Evolutionary conservation across 768 basidiomycete genomes (phyloP), one percentile per base, ranked within the genome.

Genomic region (Tricholoma bakamatsutake): DNA sequence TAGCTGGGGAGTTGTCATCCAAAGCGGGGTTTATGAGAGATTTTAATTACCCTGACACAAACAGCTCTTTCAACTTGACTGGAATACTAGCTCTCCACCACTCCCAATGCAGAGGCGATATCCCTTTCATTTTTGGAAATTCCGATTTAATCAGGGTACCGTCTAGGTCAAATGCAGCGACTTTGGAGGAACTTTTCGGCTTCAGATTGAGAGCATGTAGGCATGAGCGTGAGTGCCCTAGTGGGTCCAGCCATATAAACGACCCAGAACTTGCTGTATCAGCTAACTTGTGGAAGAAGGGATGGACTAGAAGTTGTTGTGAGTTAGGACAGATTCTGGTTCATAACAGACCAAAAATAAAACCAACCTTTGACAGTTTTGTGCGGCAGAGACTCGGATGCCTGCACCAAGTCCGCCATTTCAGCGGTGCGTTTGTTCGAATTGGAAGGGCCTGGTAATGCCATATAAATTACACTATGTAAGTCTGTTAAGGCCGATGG

Each of bases 151-250:
- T 93, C 57, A 95, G 62, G 0, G 92, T 94, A 2, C 90, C 92
- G 65, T 97, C 94, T 21, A 97, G 73, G 67, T 97, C 94, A 59
- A 94, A 89, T 11, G 84, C 80, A 9, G 90, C 88, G 31, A 93
- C 80, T 60, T 85, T 87, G n/a, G 74, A 34, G 1, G 69, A 71
- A 7, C 73, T 70, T 11, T 69, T 64, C 0, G 84, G 85, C 0
- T 66, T 59, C 5, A 73, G 65, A 56, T 79, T 72, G 46, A 71
- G 57, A 10, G 67, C 78, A 56, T 79, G 70, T 33, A 79, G 66
- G 67, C 78, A 80, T 13, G 75, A 71, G 3, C 66, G 59, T 1
- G 64, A 64, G 12, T 67, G 62, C 12, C 77, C 77, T 2, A 77
- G 59, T 11, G 76, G 63, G 9, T 69, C 61, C 9, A 75, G 65